Conservation (phyloP, 2,329 filamentous ascomycete genomes). For the Neofusicoccum sp. region DNA sequence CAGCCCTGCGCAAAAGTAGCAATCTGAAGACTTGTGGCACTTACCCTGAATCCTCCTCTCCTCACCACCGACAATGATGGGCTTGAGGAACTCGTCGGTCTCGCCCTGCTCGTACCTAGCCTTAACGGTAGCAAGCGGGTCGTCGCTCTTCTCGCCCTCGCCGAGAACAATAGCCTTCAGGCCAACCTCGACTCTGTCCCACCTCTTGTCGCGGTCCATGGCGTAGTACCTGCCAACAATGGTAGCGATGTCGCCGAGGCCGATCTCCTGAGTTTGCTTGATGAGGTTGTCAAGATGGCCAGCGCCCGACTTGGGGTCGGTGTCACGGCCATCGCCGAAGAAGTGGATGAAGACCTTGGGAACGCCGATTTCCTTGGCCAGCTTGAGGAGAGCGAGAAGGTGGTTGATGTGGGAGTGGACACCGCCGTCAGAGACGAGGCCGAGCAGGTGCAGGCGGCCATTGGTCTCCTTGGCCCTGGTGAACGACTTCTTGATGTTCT, state of each 20-base stretch:
- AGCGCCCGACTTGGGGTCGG: conserved; percentile 89
- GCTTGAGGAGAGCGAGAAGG: conserved; percentile 79
- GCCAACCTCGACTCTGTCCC: conserved; percentile 89
- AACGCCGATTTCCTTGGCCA: conserved; percentile 83
- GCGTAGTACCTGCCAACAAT: conserved; percentile 95
- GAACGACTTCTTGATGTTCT: conserved; percentile 76
- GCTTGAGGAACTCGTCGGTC: conserved; percentile 97
- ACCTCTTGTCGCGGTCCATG: conserved; percentile 99
- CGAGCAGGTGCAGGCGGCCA: conserved; percentile 86
- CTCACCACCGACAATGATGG: conserved; percentile 88
- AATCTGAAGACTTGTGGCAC: conserved; percentile 28
- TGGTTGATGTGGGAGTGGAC: conserved; percentile 97
- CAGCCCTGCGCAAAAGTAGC: conserved; percentile 20
- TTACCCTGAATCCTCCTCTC: conserved; percentile 80
- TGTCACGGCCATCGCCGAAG: conserved; percentile 97
- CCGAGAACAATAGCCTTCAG: conserved; percentile 82
- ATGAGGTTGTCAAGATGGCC: conserved; percentile 86
- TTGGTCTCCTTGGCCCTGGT: conserved; percentile 80
- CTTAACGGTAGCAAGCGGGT: conserved; percentile 83
- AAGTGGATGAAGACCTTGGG: conserved; percentile 98
- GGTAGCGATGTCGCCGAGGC: conserved; percentile 82
- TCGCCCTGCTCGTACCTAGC: conserved; percentile 84
- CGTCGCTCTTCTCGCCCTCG: conserved; percentile 80
- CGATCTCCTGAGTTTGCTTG: conserved; percentile 77
- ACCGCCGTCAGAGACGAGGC: conserved; percentile 91